Evolutionary conservation across 345 rosid genomes (phyloP).

Genomic region (Murraya koenigii): DNA sequence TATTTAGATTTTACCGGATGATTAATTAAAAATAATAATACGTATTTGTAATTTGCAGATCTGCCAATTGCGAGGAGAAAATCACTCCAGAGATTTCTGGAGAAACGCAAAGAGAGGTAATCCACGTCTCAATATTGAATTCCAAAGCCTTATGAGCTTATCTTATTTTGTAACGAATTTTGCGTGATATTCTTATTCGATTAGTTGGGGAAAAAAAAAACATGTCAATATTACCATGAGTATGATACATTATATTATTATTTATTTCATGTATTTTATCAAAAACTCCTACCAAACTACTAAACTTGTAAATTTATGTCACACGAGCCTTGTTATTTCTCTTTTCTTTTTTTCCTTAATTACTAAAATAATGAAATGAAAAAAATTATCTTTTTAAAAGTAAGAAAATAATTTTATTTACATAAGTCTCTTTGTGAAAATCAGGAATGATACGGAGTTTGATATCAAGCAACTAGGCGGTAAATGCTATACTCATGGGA

Average conservation of each 20-base stretch:
- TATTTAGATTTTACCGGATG: neutral
- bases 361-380: too few relatives aligned
- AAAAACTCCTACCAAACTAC: too few relatives aligned
- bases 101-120: constrained; percentile 94
- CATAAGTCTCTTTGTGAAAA: neutral
- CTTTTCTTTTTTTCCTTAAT: too few relatives aligned
- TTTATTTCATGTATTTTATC: neutral
- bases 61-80: constrained; percentile 67
- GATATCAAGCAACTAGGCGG: constrained; percentile 1
- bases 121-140: neutral
- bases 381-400: neutral
- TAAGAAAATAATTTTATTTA: constrained; percentile 3
- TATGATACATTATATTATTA: neutral
- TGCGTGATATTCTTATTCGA: neutral
- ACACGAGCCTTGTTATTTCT: too few relatives aligned
- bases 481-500: neutral
- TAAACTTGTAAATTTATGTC: too few relatives aligned
- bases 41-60: constrained; percentile 33
- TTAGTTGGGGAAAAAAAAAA: neutral
- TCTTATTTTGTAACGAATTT: neutral
- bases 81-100: constrained; percentile 82
- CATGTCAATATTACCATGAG: neutral
- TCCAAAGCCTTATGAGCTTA: neutral
- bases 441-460: neutral
- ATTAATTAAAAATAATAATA: neutral